Evolutionary conservation across 2,329 filamentous ascomycete genomes (phyloP), one percentile per base, ranked within the genome.

Genomic region (Talaromyces sp.): DNA sequence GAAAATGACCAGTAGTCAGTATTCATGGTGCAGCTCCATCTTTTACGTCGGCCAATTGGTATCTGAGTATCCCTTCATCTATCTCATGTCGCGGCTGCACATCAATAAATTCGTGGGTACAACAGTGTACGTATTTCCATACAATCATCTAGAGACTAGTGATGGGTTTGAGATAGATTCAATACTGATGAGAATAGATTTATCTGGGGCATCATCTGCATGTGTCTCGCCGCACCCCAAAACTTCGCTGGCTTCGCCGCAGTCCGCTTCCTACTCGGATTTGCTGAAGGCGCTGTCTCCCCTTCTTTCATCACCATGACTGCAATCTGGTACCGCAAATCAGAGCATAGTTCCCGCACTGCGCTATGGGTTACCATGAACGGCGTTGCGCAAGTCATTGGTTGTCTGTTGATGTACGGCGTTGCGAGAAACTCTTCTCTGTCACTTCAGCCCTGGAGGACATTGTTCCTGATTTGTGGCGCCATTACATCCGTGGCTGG

Each of bases 391-490:
- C 81, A 83, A 67, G 74, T 83, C 35, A 67, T 81, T 43, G 81
- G 82, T 10, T 78, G 74, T 33, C 66, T 83, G 5, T 73, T 83
- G n/a, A 83, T 83, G 80, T 84, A 84, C 68, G 81, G 82, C 41
- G 82, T 85, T 60, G 83, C 81, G 45, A 78, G 79, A 66, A 78
- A 81, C 62, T 2, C 69, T 80, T 2, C 61, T 73, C 0, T 52
- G 49, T 52, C 49, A 27, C 70, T 85, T 3, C 75, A 74, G 0
- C 77, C 81, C 0, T 85, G 83, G 83, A 73, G 82, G 39, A 71
- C 76, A 0, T 70, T 85, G 43, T 85, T 85, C 69, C 71, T 85
- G 35, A 74, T 85, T 13, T 84, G 80, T 64, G 83, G 83, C n/a
- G 79, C 77, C 0, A 66, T 84, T 8, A 85, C 83, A 0, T 68